These are phyloP conservation scores for Annona squamosa DNA, from an alignment of 164 flowering plant species.

Conservation along the genomic window DNA sequence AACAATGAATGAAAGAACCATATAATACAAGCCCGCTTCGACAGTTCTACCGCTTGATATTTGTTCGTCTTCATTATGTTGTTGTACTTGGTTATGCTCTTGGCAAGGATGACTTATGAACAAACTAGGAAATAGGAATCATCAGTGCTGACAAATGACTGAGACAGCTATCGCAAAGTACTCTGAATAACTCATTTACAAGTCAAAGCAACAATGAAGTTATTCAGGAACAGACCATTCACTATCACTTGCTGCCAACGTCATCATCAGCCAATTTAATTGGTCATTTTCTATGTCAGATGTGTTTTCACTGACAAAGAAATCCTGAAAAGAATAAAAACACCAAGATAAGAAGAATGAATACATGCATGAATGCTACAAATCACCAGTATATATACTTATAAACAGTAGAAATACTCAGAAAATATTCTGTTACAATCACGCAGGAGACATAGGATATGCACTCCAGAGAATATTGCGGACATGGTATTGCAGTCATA, in stretches of 20 bases:
- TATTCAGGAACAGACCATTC: slow-evolving; percentile 31
- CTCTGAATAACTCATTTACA: neutral
- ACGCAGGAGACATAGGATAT: neutral
- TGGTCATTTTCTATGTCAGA: slow-evolving; percentile 18
- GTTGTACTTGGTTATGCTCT: too few relatives aligned
- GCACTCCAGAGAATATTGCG: neutral
- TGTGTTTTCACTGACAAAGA: slow-evolving; percentile 12
- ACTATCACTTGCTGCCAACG: slow-evolving; percentile 28
- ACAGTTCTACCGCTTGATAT: too few relatives aligned
- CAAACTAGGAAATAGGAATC: too few relatives aligned
- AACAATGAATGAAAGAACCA: too few relatives aligned
- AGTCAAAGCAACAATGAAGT: neutral
- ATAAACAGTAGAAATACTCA: too few relatives aligned
- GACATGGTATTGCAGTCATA: neutral
- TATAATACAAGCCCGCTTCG: too few relatives aligned
- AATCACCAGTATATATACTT: neutral
- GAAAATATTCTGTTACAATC: neutral
- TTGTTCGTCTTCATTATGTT: too few relatives aligned
- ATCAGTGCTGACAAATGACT: too few relatives aligned
- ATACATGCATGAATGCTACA: neutral
- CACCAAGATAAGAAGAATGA: slow-evolving; percentile 6
- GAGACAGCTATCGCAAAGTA: neutral
- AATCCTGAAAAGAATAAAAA: slow-evolving; percentile 13
- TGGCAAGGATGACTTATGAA: too few relatives aligned
- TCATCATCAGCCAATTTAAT: slow-evolving; percentile 36